Conservation (phyloP, 495 filamentous ascomycete species). For the Aspergillus incahuasiensis region DNA sequence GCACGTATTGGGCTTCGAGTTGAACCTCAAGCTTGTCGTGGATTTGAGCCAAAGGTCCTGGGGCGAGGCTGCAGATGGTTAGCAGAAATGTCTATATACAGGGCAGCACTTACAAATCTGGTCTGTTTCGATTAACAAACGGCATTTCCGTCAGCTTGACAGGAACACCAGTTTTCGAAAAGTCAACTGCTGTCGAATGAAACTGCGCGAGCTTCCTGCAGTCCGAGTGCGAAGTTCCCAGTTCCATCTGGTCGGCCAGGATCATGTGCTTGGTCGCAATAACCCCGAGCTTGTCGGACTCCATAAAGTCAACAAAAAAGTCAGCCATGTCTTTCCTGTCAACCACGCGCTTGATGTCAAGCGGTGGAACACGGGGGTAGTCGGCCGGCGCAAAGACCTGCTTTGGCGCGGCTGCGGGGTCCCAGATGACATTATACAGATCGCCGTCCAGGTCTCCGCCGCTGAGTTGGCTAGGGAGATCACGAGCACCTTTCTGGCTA, state of each 20-base stretch:
- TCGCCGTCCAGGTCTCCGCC: slow-evolving; percentile 85
- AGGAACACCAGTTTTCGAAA: slow-evolving; percentile 70
- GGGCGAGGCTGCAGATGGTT: slow-evolving; percentile 58
- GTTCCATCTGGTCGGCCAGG: slow-evolving; percentile 55
- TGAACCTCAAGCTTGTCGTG: slow-evolving; percentile 21
- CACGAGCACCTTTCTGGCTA: slow-evolving; percentile 60
- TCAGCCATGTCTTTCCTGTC: slow-evolving; percentile 58
- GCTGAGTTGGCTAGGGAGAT: slow-evolving; percentile 69
- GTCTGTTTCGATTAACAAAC: slow-evolving; percentile 34
- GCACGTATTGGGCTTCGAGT: slow-evolving; percentile 9
- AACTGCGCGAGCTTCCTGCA: slow-evolving; percentile 64
- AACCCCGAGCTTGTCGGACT: slow-evolving; percentile 64
- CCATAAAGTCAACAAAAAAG: slow-evolving; percentile 80
- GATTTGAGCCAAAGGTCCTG: slow-evolving; percentile 56
- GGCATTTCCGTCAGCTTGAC: slow-evolving; percentile 48
- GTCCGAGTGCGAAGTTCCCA: slow-evolving; percentile 51
- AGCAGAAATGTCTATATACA: no score
- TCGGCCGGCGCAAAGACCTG: slow-evolving; percentile 53
- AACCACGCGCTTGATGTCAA: slow-evolving; percentile 54
- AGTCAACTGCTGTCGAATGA: slow-evolving; percentile 77
- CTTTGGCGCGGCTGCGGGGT: slow-evolving; percentile 39
- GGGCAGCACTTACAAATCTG: slow-evolving; percentile 55
- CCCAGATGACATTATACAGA: slow-evolving; percentile 70
- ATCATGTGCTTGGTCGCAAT: slow-evolving; percentile 66
- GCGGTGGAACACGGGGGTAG: slow-evolving; percentile 53